These are phyloP conservation scores for Scheffersomyces lignicola DNA, from an alignment of 1,139 yeast genomes.

Conservation along the genomic window DNA sequence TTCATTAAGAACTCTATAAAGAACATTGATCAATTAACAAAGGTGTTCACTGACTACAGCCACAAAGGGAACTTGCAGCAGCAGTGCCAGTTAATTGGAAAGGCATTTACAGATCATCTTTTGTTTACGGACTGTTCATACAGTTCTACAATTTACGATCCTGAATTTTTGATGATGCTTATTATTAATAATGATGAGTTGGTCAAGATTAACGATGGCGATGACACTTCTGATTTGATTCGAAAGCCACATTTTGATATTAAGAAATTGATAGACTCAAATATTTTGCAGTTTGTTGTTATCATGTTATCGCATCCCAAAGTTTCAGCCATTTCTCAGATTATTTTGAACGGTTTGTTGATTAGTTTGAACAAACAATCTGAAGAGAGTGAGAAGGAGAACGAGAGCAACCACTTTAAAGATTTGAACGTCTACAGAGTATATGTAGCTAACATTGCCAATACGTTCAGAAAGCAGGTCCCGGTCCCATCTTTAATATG, in stretches of 20 bases:
- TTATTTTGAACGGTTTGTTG: conserved; percentile 45
- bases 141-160: conserved; percentile 47
- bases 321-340: conserved; percentile 25
- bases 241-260: conserved; percentile 40
- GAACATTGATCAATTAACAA: not conserved
- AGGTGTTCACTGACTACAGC: too few relatives aligned
- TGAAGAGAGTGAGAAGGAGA: conserved; percentile 13
- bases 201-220: conserved; percentile 30
- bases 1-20: conserved; percentile 30
- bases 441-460: conserved; percentile 59
- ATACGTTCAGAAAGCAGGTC: conserved; percentile 34
- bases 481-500: conserved; percentile 39
- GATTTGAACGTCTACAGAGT: conserved; percentile 61
- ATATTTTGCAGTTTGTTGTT: conserved; percentile 57
- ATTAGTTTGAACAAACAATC: conserved; percentile 20
- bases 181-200: conserved; percentile 64
- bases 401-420: conserved; percentile 41
- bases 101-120: too few relatives aligned
- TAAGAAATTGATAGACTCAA: conserved; percentile 58
- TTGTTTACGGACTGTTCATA: conserved; percentile 3
- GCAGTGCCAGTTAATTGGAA: too few relatives aligned
- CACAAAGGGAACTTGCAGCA: too few relatives aligned
- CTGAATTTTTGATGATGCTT: conserved; percentile 58
- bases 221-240: conserved; percentile 20
- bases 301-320: conserved; percentile 34